Evolutionary conservation across 2,329 filamentous ascomycete genomes (phyloP), one percentile per base, ranked within the genome.

Genomic region (Penicillium sp.): DNA sequence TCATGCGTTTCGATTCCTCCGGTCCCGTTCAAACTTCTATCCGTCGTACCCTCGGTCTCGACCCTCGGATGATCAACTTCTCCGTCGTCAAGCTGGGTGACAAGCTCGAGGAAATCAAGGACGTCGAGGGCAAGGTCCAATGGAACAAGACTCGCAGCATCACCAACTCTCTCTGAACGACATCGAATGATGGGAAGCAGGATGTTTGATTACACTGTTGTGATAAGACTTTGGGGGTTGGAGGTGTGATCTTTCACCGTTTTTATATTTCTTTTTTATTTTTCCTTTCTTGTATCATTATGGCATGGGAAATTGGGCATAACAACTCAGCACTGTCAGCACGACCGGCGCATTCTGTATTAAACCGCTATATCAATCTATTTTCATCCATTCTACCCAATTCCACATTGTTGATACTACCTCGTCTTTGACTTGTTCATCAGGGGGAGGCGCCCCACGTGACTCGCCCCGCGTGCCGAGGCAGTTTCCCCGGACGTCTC

Each of bases 1-100:
- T 96, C 70, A 90, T 99, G 89, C 90, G 94, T 66, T 99, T 96
- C 81, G 94, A 99, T 74, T 79, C 88, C 52, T 89, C 87, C 55
- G 84, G 87, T 7, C 75, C 80, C 47, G 87, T 90, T 7, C 93
- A 97, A 76, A 79, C 89, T 62, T 81, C 86, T 39, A 83, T 99
- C 36, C 83, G 88, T 58, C 83, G 82, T 56, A 93, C 90, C 16
- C 81, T 99, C 62, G 83, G 85, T 47, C 81, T 96, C 63, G 94
- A 99, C 77, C 93, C 94, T 36, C 83, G 94, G 53, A 90, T 97
- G 85, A 89, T 99, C 60, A 86, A 92, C 55, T 88, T 92, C 67
- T 87, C 87, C 23, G 87, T 93, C 56, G 92, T 97, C 54, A 95
- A 92, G 81, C 81, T 97, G 62, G 93, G 92, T 8, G 77, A 79